A percentile compares a stretch with the other conserved stretches of the same genome.
phyloP scores from a whole-genome alignment of 768 basidiomycete genomes.

The Suillus decipiens region DNA sequence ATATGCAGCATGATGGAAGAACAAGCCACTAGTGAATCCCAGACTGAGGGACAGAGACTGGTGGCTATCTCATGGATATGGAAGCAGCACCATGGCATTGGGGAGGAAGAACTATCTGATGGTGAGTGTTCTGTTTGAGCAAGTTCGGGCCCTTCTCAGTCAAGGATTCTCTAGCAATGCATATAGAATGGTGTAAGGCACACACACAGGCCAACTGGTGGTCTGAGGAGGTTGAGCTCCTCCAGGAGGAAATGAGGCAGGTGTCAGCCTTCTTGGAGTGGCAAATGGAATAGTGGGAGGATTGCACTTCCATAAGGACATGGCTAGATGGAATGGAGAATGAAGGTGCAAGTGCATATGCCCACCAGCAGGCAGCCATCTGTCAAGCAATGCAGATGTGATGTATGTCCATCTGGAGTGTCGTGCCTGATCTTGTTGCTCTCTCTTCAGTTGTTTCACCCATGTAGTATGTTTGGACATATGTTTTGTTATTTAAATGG shows the following conservation, averaged over 20 bases:
- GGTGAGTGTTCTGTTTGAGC: neutral
- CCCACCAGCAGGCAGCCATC: too few species aligned
- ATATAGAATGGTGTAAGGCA: neutral
- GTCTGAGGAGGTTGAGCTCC: conserved; percentile 5
- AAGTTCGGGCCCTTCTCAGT: neutral
- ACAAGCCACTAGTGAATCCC: too few species aligned
- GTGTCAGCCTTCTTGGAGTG: conserved; percentile 2
- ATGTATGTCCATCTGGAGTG: neutral
- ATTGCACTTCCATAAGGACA: neutral
- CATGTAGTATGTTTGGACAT: neutral
- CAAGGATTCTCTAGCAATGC: neutral
- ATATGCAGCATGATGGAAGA: too few species aligned
- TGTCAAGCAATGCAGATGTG: neutral
- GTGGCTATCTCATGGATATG: too few species aligned
- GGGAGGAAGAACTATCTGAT: too few species aligned
- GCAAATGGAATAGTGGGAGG: neutral
- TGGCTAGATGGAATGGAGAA: neutral
- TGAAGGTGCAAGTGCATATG: neutral
- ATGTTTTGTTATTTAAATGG: neutral
- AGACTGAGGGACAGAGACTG: too few species aligned
- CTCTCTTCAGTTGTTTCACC: neutral
- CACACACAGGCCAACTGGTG: neutral
- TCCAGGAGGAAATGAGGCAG: conserved; percentile 2
- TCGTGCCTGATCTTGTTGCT: neutral
- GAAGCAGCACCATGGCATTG: too few species aligned